Conservation (phyloP, 495 filamentous ascomycete species). For the Apiosordaria backusii region DNA sequence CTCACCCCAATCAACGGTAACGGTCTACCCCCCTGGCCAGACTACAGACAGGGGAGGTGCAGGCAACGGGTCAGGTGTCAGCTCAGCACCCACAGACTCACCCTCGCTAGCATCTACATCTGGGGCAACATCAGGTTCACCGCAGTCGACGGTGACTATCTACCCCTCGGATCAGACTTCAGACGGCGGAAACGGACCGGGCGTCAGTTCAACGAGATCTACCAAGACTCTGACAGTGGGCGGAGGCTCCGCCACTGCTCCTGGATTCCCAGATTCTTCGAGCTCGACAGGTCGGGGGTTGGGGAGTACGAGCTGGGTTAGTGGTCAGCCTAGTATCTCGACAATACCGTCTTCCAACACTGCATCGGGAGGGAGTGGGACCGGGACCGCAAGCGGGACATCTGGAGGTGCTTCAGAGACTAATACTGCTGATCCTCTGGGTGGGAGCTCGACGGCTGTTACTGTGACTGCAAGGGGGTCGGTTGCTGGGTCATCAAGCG, state of each 20-base stretch:
- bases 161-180: not conserved
- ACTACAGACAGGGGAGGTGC: not conserved
- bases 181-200: not conserved
- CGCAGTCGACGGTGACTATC: not conserved
- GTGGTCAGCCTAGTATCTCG: not conserved
- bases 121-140: not conserved
- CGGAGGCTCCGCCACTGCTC: not conserved
- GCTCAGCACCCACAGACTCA: not conserved
- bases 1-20: not conserved
- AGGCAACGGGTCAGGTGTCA: not conserved
- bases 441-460: not conserved
- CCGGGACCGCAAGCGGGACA: not conserved
- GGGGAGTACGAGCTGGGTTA: not conserved
- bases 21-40: not conserved
- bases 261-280: not conserved
- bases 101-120: not conserved
- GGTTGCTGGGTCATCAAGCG: not conserved
- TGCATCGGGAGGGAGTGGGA: not conserved
- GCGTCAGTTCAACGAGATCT: not conserved
- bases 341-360: not conserved
- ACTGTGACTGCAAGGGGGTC: not conserved
- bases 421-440: slow-evolving; percentile 3
- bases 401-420: slow-evolving; percentile 2
- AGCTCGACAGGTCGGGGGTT: not conserved
- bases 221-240: not conserved